Base-by-base conservation (phyloP, 2,329 filamentous ascomycete species). In the Botryotinia calthae region DNA sequence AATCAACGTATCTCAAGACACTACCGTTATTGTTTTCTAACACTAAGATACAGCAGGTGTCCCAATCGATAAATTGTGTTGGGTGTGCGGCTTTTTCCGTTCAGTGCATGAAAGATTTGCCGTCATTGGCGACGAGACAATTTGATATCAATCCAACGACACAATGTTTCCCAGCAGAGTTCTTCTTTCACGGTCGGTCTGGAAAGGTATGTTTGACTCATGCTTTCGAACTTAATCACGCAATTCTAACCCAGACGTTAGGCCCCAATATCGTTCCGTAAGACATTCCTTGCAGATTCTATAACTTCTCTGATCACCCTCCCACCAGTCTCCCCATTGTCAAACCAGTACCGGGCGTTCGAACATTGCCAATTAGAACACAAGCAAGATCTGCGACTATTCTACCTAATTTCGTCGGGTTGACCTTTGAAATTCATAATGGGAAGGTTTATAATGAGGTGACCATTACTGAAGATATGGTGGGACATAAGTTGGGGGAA, bases 401-500 rank as follows among this genome's bases (percentile, higher is more conserved):
- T 76, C 84, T 93, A 46, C 91, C 91, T 4, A 91, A 90, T 78
- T 93, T 93, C 79, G 89, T 93, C 34, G 90, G 90, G 2, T 80
- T 92, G 75, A 86, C 87, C 78, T 93, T 93, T 80, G 87, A 91
- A 76, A 87, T 93, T 42, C 89, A 93, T 81, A 92, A 93, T 81
- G 91, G 91, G 58, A 93, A 92, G 83, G 86, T 83, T 22, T 93
- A 93, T 79, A 82, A 88, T 68, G 90, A 93, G 79, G 85, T 93
- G 48, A 85, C 85, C 72, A 89, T 93, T 74, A 93, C 91, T 2
- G 91, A 93, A 81, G 89, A 93, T 79, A 93, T 93, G 91, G 91
- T 93, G 18, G 91, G 91, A 72, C 88, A 91, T 80, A 93, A 93
- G 81, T 82, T 93, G 76, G 91, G 91, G 77, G 91, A 93, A 82